Base-by-base conservation (phyloP, 2,329 filamentous ascomycete genomes). In the Cladosporium sp. region DNA sequence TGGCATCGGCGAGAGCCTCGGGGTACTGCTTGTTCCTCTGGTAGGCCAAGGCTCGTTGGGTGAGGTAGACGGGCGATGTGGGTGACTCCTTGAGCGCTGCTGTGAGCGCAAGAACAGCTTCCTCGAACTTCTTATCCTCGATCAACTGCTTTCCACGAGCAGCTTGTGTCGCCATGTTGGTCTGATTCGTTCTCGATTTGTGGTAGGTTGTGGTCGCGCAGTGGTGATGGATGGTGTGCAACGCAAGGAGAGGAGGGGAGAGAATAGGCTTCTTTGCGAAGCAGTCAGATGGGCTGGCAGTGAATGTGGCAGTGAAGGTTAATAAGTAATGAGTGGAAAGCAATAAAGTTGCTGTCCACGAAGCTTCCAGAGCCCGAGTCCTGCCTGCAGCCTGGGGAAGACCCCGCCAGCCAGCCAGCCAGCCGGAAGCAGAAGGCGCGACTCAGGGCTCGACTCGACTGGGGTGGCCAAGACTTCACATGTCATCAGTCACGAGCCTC, bases 11-110 rank as follows among this genome's bases (percentile, higher is more conserved):
- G 33, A 84, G 79, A n/a, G 69, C 82, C 16, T 77, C 76, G 12
- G 73, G 56, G 58, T 81, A 79, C 66, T 87, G 78, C 26, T 80
- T 73, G 2, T 85, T 82, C 66, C 91, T 86, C 59, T 91, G 85
- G 75, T 93, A 89, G 46, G 92, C 92, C 50, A 89, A 92, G 5
- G 92, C 91, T 23, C 94, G 91, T 70, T 90, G 88, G 68, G 95
- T 86, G 68, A 94, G 89, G 86, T 95, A 97, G 58, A 85, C 80
- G 1, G 92, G 90, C 2, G 91, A 92, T 46, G 81, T 82, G 0
- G 89, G 88, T 14, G 83, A 83, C 67, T 86, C 80, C 37, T 78
- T 72, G 29, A 96, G 81, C 7, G 91, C 92, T 46, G 81, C 78
- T 8, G 89, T 90, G 69, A 90, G 89, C 71, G 88, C 85, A 40